A percentile compares a stretch with the other conserved stretches of the same genome.
These are phyloP conservation scores for Metschnikowia shivogae DNA, from an alignment of 805 yeast genomes.

Conservation along the genomic window DNA sequence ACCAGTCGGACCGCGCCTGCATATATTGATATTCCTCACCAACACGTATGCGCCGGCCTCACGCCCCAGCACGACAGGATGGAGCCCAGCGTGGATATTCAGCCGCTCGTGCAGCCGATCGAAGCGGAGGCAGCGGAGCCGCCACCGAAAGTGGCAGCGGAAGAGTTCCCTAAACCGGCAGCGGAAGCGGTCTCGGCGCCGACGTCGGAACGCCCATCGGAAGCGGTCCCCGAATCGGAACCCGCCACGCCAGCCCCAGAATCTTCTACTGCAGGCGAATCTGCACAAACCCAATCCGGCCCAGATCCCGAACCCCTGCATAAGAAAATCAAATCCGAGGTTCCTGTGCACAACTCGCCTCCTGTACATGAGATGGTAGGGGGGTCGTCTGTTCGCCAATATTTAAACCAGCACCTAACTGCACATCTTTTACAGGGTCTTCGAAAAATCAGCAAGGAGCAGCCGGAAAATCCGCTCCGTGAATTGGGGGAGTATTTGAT, in stretches of 20 bases:
- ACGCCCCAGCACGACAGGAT: not conserved
- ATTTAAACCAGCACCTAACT: constrained; percentile 62
- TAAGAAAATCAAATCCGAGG: constrained; percentile 1
- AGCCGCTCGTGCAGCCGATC: constrained; percentile 1
- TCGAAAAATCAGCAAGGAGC: constrained; percentile 45
- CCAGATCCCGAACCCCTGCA: not conserved
- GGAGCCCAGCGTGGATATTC: not conserved
- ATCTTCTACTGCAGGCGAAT: not conserved
- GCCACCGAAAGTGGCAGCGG: no score
- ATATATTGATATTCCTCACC: no score
- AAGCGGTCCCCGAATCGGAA: no score
- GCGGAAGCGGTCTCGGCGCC: no score
- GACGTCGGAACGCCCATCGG: no score
- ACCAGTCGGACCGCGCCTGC: no score
- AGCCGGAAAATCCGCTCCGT: constrained; percentile 53
- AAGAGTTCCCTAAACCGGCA: no score
- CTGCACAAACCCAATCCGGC: not conserved
- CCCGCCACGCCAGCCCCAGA: no score
- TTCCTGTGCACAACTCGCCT: constrained; percentile 6
- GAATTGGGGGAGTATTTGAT: constrained; percentile 54
- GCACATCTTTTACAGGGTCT: constrained; percentile 63
- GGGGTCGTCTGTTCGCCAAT: constrained; percentile 68
- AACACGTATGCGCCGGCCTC: no score
- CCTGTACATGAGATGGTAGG: constrained; percentile 54
- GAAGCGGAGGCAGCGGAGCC: no score